Evolutionary conservation across 306 rosid genomes (phyloP).

Genomic region (Phaseolus lunatus): DNA sequence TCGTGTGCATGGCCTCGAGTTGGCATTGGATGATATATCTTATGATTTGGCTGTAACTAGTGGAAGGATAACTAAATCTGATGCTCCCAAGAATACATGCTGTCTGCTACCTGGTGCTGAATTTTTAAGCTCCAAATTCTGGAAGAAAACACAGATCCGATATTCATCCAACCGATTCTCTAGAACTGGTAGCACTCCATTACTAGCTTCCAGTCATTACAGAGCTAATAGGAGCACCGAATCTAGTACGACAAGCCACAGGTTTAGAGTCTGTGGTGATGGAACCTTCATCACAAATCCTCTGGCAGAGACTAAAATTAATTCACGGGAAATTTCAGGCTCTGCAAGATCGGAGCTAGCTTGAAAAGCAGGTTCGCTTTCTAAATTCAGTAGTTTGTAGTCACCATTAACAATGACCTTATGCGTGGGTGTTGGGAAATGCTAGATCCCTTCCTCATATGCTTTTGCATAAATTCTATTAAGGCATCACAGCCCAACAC

Average conservation of each 20-base stretch:
- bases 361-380: conserved; percentile 45
- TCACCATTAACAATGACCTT: not conserved
- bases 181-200: conserved; percentile 50
- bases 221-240: conserved; percentile 47
- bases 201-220: conserved; percentile 48
- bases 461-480: not conserved
- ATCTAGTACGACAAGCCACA: conserved; percentile 45
- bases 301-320: conserved; percentile 63
- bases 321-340: conserved; percentile 49
- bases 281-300: conserved; percentile 79
- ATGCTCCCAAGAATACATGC: conserved; percentile 55
- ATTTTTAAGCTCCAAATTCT: conserved; percentile 77
- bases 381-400: not conserved
- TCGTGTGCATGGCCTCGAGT: conserved; percentile 83
- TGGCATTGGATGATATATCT: conserved; percentile 82
- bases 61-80: conserved; percentile 70
- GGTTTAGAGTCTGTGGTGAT: conserved; percentile 54
- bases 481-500: not conserved
- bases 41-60: conserved; percentile 79
- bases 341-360: conserved; percentile 42
- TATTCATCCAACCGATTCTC: conserved; percentile 52
- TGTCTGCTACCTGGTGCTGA: conserved; percentile 76
- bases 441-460: conserved; percentile 4
- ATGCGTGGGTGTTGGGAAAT: not conserved
- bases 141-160: conserved; percentile 69